A percentile compares a stretch with the other conserved stretches of the same genome.
phyloP scores from a whole-genome alignment of 352 stramenopile genomes.

The Phytophthora podocarpi region DNA sequence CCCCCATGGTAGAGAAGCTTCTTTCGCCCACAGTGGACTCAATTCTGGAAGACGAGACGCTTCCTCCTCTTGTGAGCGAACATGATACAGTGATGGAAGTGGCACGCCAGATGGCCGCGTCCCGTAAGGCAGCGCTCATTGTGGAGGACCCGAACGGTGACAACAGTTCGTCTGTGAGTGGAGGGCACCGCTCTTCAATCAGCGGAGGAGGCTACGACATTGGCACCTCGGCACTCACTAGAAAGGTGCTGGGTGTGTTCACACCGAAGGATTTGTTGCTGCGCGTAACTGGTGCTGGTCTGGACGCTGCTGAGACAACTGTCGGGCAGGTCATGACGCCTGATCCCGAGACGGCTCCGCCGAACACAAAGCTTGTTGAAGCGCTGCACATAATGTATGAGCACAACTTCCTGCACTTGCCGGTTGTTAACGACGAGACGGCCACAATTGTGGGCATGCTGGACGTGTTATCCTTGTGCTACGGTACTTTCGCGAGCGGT shows the following conservation, averaged over 20 bases:
- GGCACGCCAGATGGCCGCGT: constrained; percentile 83
- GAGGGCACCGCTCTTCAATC: constrained; percentile 40
- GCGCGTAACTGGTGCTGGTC: constrained; percentile 92
- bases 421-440: constrained; percentile 90
- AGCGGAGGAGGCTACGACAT: constrained; percentile 46
- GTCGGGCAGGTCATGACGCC: constrained; percentile 97
- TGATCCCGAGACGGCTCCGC: constrained; percentile 93
- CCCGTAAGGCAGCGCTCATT: constrained; percentile 81
- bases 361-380: constrained; percentile 94
- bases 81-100: constrained; percentile 87
- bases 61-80: constrained; percentile 78
- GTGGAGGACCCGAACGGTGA: constrained; percentile 70
- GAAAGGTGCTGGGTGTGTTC: constrained; percentile 95
- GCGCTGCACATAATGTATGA: constrained; percentile 98
- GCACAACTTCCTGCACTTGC: constrained; percentile 97
- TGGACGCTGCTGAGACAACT: constrained; percentile 89
- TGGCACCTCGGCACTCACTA: constrained; percentile 43
- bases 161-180: constrained; percentile 41
- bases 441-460: constrained; percentile 84
- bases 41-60: constrained; percentile 78
- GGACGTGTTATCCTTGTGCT: constrained; percentile 89
- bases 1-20: constrained; percentile 87
- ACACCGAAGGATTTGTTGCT: constrained; percentile 98
- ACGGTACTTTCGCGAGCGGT: constrained; percentile 84
- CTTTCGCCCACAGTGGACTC: constrained; percentile 83